Conservation (phyloP, 2,329 filamentous ascomycete species). For the Leptographium procerum region DNA sequence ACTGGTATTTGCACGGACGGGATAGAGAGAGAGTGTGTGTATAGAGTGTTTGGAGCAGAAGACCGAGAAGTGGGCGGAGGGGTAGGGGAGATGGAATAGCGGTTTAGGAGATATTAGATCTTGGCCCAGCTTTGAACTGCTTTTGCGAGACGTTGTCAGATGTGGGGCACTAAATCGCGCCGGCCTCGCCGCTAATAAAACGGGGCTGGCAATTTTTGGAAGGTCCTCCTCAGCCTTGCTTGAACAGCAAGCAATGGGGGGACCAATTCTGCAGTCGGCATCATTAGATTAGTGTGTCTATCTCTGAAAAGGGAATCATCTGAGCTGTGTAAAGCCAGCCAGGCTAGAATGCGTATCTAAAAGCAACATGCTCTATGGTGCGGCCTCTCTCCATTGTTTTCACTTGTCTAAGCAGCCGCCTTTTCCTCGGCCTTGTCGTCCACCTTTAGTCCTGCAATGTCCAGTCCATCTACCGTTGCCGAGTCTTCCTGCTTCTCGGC, state of each 20-base stretch:
- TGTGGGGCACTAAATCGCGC: not conserved
- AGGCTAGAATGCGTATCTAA: not conserved
- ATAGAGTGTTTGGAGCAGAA: not conserved
- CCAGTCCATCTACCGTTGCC: not conserved
- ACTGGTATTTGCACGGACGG: not conserved
- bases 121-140: not conserved
- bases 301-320: not conserved
- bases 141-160: not conserved
- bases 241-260: not conserved
- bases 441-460: not conserved
- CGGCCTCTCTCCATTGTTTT: not conserved
- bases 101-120: not conserved
- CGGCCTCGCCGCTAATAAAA: conserved; percentile 1
- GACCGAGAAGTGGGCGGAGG: not conserved
- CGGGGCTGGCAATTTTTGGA: not conserved
- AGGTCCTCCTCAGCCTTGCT: not conserved
- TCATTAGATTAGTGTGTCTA: not conserved
- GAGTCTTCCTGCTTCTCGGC: not conserved
- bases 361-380: not conserved
- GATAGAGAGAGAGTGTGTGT: not conserved
- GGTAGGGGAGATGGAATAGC: not conserved
- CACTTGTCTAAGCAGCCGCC: not conserved
- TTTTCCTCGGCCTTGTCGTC: not conserved
- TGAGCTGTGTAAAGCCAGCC: not conserved
- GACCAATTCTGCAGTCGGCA: not conserved